Evolutionary conservation across 2,329 filamentous ascomycete genomes (phyloP).

Genomic region (Celoporthe dispersa): DNA sequence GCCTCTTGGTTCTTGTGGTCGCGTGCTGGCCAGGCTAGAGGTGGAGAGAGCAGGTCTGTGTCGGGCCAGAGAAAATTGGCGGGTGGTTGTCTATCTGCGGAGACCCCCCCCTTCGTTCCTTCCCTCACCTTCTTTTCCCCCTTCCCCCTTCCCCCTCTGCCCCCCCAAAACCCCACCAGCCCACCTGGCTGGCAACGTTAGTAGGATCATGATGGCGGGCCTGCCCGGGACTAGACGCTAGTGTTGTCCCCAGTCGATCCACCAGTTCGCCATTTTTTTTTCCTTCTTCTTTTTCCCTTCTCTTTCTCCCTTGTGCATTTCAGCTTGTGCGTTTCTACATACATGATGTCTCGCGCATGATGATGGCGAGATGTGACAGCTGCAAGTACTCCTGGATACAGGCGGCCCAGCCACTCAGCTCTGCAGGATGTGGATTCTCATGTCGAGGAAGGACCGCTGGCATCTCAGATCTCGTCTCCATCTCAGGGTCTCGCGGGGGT

Average conservation of each 20-base stretch:
- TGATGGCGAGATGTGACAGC: not conserved
- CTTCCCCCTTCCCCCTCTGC: not conserved
- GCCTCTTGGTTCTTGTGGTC: not conserved
- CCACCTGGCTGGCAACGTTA: not conserved
- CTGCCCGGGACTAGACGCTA: slow-evolving; percentile 12
- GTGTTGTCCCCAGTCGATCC: not conserved
- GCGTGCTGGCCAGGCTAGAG: not conserved
- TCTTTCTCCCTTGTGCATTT: not conserved
- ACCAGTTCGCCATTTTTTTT: not conserved
- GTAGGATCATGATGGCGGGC: slow-evolving; percentile 16
- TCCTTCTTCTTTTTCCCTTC: not conserved
- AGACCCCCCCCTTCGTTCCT: not conserved
- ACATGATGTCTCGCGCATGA: not conserved
- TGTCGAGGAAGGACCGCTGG: not conserved
- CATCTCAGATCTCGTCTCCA: slow-evolving; percentile 1
- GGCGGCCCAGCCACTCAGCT: not conserved
- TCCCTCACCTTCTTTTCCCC: not conserved
- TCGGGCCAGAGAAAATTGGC: not conserved
- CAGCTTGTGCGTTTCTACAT: not conserved
- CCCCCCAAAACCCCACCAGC: not conserved
- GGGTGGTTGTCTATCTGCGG: not conserved
- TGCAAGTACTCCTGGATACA: not conserved
- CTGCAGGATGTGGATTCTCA: not conserved
- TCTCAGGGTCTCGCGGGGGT: slow-evolving; percentile 13
- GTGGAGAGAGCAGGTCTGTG: not conserved